These are phyloP conservation scores for Tricholoma flavovirens DNA, from an alignment of 768 basidiomycete species.

Conservation along the genomic window DNA sequence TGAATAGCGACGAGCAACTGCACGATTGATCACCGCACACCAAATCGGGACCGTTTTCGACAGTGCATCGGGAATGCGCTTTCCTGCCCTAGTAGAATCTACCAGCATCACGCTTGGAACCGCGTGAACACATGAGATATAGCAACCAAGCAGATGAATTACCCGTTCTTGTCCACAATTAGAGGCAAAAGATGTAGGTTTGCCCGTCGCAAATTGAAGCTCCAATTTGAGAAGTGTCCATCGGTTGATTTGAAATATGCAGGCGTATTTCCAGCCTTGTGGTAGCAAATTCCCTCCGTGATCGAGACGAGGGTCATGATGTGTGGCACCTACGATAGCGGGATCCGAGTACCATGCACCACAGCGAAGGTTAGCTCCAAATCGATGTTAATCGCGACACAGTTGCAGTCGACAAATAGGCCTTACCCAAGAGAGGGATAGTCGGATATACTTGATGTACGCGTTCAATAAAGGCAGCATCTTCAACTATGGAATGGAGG, in stretches of 20 bases:
- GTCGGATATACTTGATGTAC: slow-evolving; percentile 25
- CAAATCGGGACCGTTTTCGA: slow-evolving; percentile 94
- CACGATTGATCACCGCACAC: slow-evolving; percentile 85
- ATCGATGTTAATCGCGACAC: background rate
- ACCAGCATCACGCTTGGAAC: slow-evolving; percentile 69
- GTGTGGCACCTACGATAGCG: slow-evolving; percentile 36
- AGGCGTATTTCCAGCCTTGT: slow-evolving; percentile 30
- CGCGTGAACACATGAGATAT: background rate
- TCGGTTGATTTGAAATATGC: slow-evolving; percentile 94
- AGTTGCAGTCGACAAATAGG: background rate
- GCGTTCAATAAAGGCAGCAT: slow-evolving; percentile 58
- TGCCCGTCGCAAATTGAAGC: slow-evolving; percentile 76
- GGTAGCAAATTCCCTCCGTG: slow-evolving; percentile 1
- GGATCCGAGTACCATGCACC: slow-evolving; percentile 93
- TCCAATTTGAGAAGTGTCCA: slow-evolving; percentile 81
- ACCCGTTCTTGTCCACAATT: slow-evolving; percentile 57
- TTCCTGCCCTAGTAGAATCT: slow-evolving; percentile 90
- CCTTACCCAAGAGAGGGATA: slow-evolving; percentile 52
- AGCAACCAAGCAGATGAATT: background rate
- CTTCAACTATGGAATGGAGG: slow-evolving; percentile 78
- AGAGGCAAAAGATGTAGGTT: slow-evolving; percentile 75
- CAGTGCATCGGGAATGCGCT: slow-evolving; percentile 90
- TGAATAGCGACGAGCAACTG: slow-evolving; percentile 33
- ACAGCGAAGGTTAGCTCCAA: slow-evolving; percentile 82
- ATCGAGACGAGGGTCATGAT: background rate